Evolutionary conservation across 139 green algal genomes (phyloP).

Genomic region (Auxenochlorella pyrenoidosa): DNA sequence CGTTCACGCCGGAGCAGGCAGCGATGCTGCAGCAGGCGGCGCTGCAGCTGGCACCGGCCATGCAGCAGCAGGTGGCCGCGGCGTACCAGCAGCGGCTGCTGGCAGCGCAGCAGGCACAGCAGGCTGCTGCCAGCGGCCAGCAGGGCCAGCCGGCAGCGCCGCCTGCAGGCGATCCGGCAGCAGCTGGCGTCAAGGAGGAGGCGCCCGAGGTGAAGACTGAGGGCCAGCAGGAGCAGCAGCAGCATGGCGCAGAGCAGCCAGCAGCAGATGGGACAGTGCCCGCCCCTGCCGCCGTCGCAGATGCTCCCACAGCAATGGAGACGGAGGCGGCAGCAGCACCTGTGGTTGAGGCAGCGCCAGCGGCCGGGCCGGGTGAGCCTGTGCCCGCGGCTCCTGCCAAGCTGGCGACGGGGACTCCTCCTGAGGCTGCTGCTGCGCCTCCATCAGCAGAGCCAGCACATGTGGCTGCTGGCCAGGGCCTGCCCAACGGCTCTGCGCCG

Average conservation of each 20-base stretch:
- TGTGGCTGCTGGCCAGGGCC: background rate
- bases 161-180: background rate
- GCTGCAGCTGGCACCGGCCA: background rate
- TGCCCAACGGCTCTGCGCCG: background rate
- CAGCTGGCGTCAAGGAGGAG: background rate
- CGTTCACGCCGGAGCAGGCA: constrained; percentile 6
- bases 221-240: background rate
- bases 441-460: background rate
- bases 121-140: background rate
- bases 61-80: constrained; percentile 10
- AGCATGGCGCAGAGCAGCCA: background rate
- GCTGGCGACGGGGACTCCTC: background rate
- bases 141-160: background rate
- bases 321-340: background rate
- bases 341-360: background rate
- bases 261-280: background rate
- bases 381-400: background rate
- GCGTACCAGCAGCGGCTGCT: background rate
- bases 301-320: too few species aligned
- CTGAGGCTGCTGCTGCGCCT: background rate
- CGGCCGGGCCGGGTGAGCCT: background rate
- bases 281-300: background rate
- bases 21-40: constrained; percentile 1
- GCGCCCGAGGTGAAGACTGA: background rate
- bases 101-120: constrained; percentile 3